These are phyloP conservation scores for Hanseniaspora thailandica DNA, from an alignment of 805 yeast genomes.

Conservation along the genomic window DNA sequence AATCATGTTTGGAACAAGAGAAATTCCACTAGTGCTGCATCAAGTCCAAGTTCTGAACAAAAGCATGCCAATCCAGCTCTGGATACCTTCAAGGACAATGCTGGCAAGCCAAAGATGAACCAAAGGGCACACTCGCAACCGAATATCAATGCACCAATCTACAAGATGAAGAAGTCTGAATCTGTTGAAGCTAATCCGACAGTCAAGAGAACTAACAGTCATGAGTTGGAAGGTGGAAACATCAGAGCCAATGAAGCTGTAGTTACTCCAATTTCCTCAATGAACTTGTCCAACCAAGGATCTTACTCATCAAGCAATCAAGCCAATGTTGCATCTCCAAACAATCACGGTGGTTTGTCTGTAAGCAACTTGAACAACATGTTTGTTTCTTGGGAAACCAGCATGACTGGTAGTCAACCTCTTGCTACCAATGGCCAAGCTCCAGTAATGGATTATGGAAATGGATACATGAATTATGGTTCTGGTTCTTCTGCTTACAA, in stretches of 20 bases:
- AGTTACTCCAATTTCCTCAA: background rate
- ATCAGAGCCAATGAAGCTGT: background rate
- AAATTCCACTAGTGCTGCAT: background rate
- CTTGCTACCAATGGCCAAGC: background rate
- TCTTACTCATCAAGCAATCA: background rate
- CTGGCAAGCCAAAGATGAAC: slow-evolving; percentile 7
- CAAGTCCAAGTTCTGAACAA: slow-evolving; percentile 3
- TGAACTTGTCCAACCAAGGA: background rate
- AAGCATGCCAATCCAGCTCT: background rate
- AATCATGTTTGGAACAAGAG: slow-evolving; percentile 1
- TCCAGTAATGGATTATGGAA: slow-evolving; percentile 1
- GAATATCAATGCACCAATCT: background rate
- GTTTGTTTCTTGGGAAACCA: slow-evolving; percentile 13
- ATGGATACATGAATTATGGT: background rate
- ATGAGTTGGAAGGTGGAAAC: background rate
- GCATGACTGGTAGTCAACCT: background rate
- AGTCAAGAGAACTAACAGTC: background rate
- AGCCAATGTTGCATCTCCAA: slow-evolving; percentile 1
- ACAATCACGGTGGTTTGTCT: background rate
- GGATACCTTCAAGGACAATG: background rate
- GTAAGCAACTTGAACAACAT: background rate
- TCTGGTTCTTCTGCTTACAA: background rate
- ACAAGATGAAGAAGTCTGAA: background rate
- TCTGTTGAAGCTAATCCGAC: background rate
- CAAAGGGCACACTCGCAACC: slow-evolving; percentile 14